Evolutionary conservation across 768 basidiomycete genomes (phyloP), one percentile per base, ranked within the genome.

Genomic region (Ephemerocybe angulata): DNA sequence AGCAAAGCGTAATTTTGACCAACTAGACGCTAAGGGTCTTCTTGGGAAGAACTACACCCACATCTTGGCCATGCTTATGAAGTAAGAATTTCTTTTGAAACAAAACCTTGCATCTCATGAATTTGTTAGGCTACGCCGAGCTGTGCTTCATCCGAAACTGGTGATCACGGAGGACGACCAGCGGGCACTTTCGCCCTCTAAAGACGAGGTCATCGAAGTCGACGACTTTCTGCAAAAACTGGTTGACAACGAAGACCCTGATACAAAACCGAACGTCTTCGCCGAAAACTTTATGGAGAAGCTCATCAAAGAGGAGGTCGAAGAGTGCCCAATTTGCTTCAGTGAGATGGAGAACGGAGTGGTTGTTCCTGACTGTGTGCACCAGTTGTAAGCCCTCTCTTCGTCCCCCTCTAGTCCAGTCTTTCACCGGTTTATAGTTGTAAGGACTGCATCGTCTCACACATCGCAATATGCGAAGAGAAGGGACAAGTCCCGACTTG

Each of bases 41-140:
- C 74, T 91, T 28, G 82, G 84, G 60, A 89, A 83, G 65, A 92
- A 93, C 62, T 88, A 89, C 67, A 88, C 90, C 19, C 84, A 91
- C 67, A 92, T 94, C 65, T 80, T 98, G 62, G 92, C 94, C 12
- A 93, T 96, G 88, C 76, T 98, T 28, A 96, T 96, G 91, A 82
- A 87, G 93, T 93, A 53, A 24, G 80, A 70, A 27, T 17, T 29
- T n/a, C n/a, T 30, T 30, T 2, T 17, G 54, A 38, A 52, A 22
- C 27, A 44, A 21, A 31, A 15, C 3, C 19, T 28, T 13, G 42
- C 48, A 17, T 33, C 38, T 15, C 54, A 60, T 57, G 27, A 43
- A 52, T 15, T 52, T 52, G 28, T 58, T 42, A 93, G 91, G 57
- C 70, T 97, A 27, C 88, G 96, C 29, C 92, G 93, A 53, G 94